Percentiles rank a stretch among this genome's conserved stretches.
These are phyloP conservation scores for Aquilaria malaccensis DNA, from an alignment of 345 rosid genomes.

Conservation along the genomic window DNA sequence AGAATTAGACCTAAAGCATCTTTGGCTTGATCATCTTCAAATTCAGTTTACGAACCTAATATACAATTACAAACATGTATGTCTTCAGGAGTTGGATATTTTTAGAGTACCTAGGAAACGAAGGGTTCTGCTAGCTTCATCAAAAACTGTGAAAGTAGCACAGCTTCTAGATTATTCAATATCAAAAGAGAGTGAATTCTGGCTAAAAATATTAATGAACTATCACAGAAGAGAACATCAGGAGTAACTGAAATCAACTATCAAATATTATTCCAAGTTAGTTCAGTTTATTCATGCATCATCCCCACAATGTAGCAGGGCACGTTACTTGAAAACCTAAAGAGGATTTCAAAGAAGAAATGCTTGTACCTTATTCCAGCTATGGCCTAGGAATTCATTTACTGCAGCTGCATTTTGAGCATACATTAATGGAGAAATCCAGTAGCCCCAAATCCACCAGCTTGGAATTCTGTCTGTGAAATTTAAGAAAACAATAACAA, in stretches of 20 bases:
- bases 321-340: background rate
- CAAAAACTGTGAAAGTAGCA: too few relatives aligned
- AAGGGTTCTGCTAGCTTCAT: too few relatives aligned
- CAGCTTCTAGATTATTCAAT: too few relatives aligned
- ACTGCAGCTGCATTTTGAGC: constrained; percentile 98
- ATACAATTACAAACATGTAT: too few relatives aligned
- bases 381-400: constrained; percentile 85
- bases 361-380: constrained; percentile 73
- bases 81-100: too few relatives aligned
- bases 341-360: background rate
- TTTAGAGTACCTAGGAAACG: too few relatives aligned
- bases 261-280: too few relatives aligned
- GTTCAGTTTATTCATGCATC: too few relatives aligned
- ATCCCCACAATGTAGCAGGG: background rate
- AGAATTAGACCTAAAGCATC: background rate
- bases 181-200: too few relatives aligned
- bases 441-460: constrained; percentile 99
- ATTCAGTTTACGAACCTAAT: background rate
- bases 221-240: too few relatives aligned
- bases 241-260: too few relatives aligned
- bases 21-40: background rate
- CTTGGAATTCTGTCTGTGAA: constrained; percentile 73
- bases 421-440: constrained; percentile 95
- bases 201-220: too few relatives aligned
- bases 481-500: constrained; percentile 15